Conservation (phyloP, 805 yeast genomes). For the Zygotorulaspora sp. region DNA sequence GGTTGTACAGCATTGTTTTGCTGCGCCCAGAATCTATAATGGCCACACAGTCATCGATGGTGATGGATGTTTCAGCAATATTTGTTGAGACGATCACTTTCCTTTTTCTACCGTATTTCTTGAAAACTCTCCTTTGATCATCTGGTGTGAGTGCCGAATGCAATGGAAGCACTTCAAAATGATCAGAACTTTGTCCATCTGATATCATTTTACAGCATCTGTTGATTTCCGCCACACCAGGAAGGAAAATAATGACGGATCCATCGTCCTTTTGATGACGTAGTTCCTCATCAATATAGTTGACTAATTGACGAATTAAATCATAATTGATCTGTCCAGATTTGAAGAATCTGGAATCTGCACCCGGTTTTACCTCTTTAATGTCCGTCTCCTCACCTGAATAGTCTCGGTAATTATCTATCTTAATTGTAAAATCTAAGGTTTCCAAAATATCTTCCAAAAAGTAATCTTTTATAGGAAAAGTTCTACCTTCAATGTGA, state of each 20-base stretch:
- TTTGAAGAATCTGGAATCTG: conserved; percentile 62
- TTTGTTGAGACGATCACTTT: conserved; percentile 88
- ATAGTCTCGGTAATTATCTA: conserved; percentile 17
- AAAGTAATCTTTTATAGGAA: conserved; percentile 76
- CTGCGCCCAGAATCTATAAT: conserved; percentile 87
- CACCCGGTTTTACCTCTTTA: conserved; percentile 48
- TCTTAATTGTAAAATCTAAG: conserved; percentile 51
- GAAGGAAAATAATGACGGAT: conserved; percentile 77
- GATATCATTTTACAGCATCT: conserved; percentile 41
- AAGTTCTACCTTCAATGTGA: conserved; percentile 90
- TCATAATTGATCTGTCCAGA: conserved; percentile 71
- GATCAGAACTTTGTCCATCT: conserved; percentile 11
- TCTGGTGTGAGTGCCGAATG: conserved; percentile 83
- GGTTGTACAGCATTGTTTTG: conserved; percentile 69
- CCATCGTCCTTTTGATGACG: conserved; percentile 46
- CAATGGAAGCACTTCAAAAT: conserved; percentile 58
- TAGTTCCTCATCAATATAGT: conserved; percentile 49
- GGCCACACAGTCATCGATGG: conserved; percentile 91
- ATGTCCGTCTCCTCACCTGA: conserved; percentile 29
- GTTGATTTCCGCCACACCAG: conserved; percentile 86
- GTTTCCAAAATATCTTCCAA: conserved; percentile 60
- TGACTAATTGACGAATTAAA: conserved; percentile 54
- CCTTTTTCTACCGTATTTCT: conserved; percentile 50
- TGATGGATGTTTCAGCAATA: conserved; percentile 95
- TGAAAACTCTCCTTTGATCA: conserved; percentile 78